These are phyloP conservation scores for Calonectria henricotiae DNA, from an alignment of 2,329 filamentous ascomycete species.

Conservation along the genomic window DNA sequence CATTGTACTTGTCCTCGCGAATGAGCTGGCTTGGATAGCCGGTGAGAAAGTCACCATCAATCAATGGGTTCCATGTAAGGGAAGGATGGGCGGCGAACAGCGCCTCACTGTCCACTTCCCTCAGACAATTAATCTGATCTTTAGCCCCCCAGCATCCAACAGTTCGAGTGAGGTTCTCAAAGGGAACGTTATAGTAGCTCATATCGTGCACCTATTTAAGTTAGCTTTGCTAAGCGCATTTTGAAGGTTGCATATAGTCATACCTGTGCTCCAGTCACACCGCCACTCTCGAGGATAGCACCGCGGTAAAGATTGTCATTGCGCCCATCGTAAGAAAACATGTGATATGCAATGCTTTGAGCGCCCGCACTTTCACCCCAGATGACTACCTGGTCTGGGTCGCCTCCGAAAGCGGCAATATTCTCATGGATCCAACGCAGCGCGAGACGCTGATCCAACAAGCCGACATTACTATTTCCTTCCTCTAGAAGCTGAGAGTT, in stretches of 20 bases:
- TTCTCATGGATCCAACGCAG: conserved; percentile 70
- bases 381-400: conserved; percentile 64
- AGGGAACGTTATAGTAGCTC: conserved; percentile 51
- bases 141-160: conserved; percentile 55
- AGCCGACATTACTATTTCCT: conserved; percentile 66
- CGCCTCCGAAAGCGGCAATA: conserved; percentile 68
- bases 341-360: conserved; percentile 64
- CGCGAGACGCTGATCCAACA: conserved; percentile 67
- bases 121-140: conserved; percentile 60
- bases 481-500: conserved; percentile 62
- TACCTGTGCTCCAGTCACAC: conserved; percentile 49
- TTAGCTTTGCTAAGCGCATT: neutral
- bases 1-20: conserved; percentile 60
- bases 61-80: conserved; percentile 62
- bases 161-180: conserved; percentile 50
- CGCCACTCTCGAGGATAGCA: conserved; percentile 70
- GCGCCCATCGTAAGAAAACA: conserved; percentile 71
- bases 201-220: conserved; percentile 45
- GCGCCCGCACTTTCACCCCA: conserved; percentile 67
- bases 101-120: conserved; percentile 53
- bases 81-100: conserved; percentile 58
- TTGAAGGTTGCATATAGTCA: neutral
- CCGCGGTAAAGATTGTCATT: conserved; percentile 71
- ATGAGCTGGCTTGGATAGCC: conserved; percentile 66
- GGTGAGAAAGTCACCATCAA: conserved; percentile 66